Base-by-base conservation (phyloP, 2,329 filamentous ascomycete species). In the Nemania sp. region DNA sequence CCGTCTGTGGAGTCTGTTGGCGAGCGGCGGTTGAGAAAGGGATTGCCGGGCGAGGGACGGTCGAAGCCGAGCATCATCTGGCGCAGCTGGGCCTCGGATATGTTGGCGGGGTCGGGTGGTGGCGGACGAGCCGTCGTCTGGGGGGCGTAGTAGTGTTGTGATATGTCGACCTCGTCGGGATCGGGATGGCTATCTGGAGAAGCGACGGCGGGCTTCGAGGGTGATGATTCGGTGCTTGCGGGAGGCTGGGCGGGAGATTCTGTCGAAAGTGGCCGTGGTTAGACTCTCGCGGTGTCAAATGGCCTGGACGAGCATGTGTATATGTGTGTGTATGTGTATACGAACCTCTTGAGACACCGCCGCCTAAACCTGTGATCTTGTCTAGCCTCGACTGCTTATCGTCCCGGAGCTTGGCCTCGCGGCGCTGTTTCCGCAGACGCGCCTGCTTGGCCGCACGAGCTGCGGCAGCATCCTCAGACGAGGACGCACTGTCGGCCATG, bases 91-190 rank as follows among this genome's bases (percentile, higher is more conserved):
- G 81, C 81, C 57, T 88, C 85, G n/a, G 79, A 80, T 47, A 84
- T 71, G 45, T 75, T 69, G 49, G 65, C 70, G 20, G 74, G 68
- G 60, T 76, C 72, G 54, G 74, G 68, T 52, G 78, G 70, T 53
- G 79, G 70, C 54, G 78, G 69, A 54, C 78, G 76, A 20, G 77
- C 68, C 42, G 79, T 78, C 10, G 77, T 75, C 21, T 78, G 75
- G 1, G 87, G 87, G 35, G 82, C 76, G 75, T 89, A 90, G 75
- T 83, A 88, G 76, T 90, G 89, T 65, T 88, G 77, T n/a, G 89
- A 90, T 67, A 94, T 92, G 73, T 93, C 90, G 65, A 91, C 83
- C 74, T 92, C 90, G 5, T 87, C 89, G 5, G 90, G 90, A 69
- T 91, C 88, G 58, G 81, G 85, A 68, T 83, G 77, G 29, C 74